Evolutionary conservation across 164 flowering plant species (phyloP).

Genomic region (Buxus sempervirens): DNA sequence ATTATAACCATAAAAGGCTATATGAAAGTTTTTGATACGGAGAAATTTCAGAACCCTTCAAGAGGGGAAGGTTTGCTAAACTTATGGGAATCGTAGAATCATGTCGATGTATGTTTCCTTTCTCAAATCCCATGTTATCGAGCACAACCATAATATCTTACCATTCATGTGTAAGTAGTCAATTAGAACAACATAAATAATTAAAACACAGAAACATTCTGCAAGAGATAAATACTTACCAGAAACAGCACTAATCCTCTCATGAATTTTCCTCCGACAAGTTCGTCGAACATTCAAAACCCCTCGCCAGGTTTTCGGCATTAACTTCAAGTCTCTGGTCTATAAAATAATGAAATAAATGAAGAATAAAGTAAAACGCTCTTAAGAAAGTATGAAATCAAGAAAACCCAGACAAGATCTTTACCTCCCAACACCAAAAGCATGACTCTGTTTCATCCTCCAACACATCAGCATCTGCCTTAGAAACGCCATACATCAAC

Average conservation of each 20-base stretch:
- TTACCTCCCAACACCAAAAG: constrained; percentile 99
- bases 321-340: constrained; percentile 75
- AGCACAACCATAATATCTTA: no score
- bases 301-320: constrained; percentile 51
- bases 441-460: constrained; percentile 64
- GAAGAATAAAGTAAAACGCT: neutral
- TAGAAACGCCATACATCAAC: constrained; percentile 53
- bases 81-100: no score
- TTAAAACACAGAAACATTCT: neutral
- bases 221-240: constrained; percentile 29
- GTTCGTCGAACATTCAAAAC: constrained; percentile 50
- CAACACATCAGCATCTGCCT: constrained; percentile 74
- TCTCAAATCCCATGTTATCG: no score
- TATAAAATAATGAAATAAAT: constrained; percentile 15
- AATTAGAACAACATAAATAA: neutral
- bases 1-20: no score
- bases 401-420: neutral
- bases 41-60: no score
- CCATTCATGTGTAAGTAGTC: neutral
- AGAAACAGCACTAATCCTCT: constrained; percentile 70
- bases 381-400: neutral
- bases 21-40: no score
- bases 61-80: no score
- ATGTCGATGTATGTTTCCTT: no score
- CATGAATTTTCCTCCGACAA: constrained; percentile 77